These are phyloP conservation scores for Aspergillus nomiae DNA, from an alignment of 2,329 filamentous ascomycete species.

Conservation along the genomic window DNA sequence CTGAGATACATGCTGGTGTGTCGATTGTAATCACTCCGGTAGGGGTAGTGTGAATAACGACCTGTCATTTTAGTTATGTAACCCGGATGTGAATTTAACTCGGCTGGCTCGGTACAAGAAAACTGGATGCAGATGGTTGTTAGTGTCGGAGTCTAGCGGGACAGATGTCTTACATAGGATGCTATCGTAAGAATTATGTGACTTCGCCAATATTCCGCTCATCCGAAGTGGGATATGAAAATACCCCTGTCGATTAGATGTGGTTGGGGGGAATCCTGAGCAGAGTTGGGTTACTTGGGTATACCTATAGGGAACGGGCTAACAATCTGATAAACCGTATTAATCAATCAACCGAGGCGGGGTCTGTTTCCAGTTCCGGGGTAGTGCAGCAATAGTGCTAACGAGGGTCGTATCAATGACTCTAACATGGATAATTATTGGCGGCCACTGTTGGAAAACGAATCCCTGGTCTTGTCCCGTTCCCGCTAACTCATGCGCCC, in stretches of 20 bases:
- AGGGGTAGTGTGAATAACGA: too few species aligned
- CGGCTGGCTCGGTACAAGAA: not conserved
- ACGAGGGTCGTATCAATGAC: not conserved
- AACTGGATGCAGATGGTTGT: not conserved
- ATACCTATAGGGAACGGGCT: not conserved
- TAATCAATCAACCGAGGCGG: not conserved
- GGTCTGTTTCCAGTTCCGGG: not conserved
- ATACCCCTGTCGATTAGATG: not conserved
- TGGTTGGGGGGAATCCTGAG: not conserved
- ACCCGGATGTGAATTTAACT: not conserved
- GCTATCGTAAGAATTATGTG: not conserved
- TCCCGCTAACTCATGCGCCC: too few species aligned
- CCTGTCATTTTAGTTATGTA: not conserved
- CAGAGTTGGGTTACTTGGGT: not conserved
- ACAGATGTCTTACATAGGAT: not conserved
- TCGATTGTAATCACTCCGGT: too few species aligned
- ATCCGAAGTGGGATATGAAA: not conserved
- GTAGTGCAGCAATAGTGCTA: not conserved
- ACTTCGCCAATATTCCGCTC: not conserved
- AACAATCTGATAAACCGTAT: not conserved
- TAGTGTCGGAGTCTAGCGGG: not conserved
- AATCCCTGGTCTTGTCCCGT: not conserved
- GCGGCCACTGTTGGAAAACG: not conserved
- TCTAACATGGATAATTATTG: not conserved
- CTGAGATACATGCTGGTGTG: too few species aligned